Evolutionary conservation across 2,329 filamentous ascomycete genomes (phyloP).

Genomic region (Talaromyces sp.): DNA sequence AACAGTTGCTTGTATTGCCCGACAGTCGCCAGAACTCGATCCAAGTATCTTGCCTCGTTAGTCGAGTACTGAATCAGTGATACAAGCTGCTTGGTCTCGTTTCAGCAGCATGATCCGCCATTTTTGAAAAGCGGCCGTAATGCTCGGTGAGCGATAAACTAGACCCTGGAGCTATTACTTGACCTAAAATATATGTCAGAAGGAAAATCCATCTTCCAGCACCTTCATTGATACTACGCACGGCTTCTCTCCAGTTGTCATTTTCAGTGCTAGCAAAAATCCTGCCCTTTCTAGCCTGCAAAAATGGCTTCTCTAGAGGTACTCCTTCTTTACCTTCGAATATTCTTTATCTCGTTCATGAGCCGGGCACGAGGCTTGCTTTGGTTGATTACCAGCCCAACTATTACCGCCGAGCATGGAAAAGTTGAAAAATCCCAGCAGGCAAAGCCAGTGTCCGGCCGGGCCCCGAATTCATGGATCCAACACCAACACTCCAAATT

Average conservation of each 20-base stretch:
- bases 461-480: not conserved
- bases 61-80: not conserved
- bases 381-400: not conserved
- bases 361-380: not conserved
- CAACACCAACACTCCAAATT: not conserved
- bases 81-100: not conserved
- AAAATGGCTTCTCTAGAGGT: not conserved
- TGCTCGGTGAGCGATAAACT: not conserved
- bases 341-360: not conserved
- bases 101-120: not conserved
- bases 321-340: not conserved
- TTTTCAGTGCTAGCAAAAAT: not conserved
- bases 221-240: not conserved
- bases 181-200: not conserved
- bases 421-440: not conserved
- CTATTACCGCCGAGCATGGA: not conserved
- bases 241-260: not conserved
- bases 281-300: not conserved
- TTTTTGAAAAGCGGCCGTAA: not conserved
- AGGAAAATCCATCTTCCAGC: not conserved
- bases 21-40: not conserved
- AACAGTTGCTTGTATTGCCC: not conserved
- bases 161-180: not conserved
- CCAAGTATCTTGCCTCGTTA: not conserved
- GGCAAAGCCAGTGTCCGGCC: not conserved